A percentile compares a stretch with the other conserved stretches of the same genome.
These are phyloP conservation scores for Pleurozium schreberi DNA, from an alignment of 225 moss, liverwort and hornwort species.

Conservation along the genomic window DNA sequence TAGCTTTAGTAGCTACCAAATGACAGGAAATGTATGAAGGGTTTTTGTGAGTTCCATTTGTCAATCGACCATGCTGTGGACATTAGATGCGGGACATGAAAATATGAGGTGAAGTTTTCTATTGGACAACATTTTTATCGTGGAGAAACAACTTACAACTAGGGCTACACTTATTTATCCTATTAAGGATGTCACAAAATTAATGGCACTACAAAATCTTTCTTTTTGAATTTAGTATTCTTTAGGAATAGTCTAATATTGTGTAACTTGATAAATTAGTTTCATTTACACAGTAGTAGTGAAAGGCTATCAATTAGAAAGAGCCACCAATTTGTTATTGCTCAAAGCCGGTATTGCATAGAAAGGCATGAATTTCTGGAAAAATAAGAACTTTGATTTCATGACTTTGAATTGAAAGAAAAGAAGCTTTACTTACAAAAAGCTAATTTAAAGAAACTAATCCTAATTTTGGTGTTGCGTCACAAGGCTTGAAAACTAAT, in stretches of 20 bases:
- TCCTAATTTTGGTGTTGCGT: neutral
- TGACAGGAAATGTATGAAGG: neutral
- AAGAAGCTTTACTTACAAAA: neutral
- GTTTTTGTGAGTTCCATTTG: neutral
- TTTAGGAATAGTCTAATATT: neutral
- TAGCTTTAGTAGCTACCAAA: too few relatives aligned
- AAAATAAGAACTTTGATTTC: neutral
- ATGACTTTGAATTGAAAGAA: neutral
- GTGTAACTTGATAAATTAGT: neutral
- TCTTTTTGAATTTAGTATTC: neutral
- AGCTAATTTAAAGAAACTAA: neutral
- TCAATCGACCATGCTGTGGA: neutral
- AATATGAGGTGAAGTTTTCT: neutral
- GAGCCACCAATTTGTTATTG: neutral
- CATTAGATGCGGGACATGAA: neutral
- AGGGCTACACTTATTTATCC: neutral
- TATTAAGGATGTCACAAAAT: neutral
- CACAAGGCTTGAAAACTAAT: too few relatives aligned
- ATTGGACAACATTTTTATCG: too few relatives aligned
- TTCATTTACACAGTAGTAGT: neutral
- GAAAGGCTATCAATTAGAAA: neutral
- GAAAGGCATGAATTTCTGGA: too few relatives aligned
- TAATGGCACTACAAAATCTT: too few relatives aligned
- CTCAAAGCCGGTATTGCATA: neutral
- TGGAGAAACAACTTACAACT: neutral